A percentile compares a stretch with the other conserved stretches of the same genome.
Evolutionary conservation across 176 grass and related monocot species (phyloP).

Genomic region (Carex parvula): DNA sequence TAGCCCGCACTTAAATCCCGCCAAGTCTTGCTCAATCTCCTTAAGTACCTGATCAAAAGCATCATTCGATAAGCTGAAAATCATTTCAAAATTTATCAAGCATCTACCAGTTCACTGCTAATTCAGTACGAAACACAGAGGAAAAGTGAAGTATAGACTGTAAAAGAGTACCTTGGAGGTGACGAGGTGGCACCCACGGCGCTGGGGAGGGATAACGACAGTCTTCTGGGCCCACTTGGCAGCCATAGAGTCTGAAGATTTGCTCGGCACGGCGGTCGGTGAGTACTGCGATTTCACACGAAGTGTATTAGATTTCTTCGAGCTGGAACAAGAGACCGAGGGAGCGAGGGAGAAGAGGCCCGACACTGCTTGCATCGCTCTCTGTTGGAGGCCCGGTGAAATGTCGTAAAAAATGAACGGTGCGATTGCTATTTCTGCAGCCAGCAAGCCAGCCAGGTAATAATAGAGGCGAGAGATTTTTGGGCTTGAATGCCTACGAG

Average conservation of each 20-base stretch:
- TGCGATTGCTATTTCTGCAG: not conserved
- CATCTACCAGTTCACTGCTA: not conserved
- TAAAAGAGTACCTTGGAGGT: slow-evolving; percentile 43
- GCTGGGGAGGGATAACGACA: slow-evolving; percentile 69
- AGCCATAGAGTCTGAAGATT: slow-evolving; percentile 38
- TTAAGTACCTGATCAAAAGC: slow-evolving; percentile 47
- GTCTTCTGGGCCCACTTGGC: slow-evolving; percentile 87
- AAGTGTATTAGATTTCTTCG: not conserved
- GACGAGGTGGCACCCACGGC: slow-evolving; percentile 92
- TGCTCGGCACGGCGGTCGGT: slow-evolving; percentile 29
- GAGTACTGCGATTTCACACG: slow-evolving; percentile 40
- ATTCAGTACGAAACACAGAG: not conserved
- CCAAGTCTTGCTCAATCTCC: slow-evolving; percentile 68
- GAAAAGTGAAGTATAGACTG: not conserved
- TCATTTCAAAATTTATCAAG: not conserved
- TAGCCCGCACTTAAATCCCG: slow-evolving; percentile 74
- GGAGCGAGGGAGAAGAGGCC: not conserved
- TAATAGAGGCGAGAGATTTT: not conserved
- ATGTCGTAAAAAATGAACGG: slow-evolving; percentile 21
- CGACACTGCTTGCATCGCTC: slow-evolving; percentile 2
- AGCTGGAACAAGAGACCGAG: slow-evolving; percentile 13
- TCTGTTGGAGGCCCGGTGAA: not conserved
- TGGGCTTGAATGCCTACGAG: not conserved
- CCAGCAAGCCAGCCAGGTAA: not conserved
- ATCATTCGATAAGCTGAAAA: not conserved